Evolutionary conservation across 1,284 basidiomycete genomes (phyloP).

Genomic region (Sporisorium graminicola): DNA sequence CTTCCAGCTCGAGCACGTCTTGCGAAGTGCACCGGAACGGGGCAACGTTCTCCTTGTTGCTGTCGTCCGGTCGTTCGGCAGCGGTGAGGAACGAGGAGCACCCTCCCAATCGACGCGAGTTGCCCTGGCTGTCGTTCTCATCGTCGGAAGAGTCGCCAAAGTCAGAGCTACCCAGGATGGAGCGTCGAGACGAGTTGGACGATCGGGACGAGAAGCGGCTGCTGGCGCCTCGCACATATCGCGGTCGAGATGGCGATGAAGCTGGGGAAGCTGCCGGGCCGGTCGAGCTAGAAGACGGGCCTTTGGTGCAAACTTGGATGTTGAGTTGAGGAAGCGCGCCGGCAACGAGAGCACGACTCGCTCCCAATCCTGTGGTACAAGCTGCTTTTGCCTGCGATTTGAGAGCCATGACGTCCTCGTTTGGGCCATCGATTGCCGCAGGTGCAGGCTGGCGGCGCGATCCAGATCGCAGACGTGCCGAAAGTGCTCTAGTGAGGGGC

Average conservation of each 20-base stretch:
- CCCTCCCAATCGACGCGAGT: conserved; percentile 47
- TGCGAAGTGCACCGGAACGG: conserved; percentile 54
- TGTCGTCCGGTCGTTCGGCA: conserved; percentile 54
- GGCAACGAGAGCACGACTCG: conserved; percentile 23
- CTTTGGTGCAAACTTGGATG: conserved; percentile 21
- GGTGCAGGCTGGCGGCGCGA: conserved; percentile 21
- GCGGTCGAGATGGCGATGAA: conserved; percentile 21
- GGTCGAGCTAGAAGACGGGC: conserved; percentile 14
- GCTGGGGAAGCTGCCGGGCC: conserved; percentile 20
- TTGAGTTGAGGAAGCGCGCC: conserved; percentile 35
- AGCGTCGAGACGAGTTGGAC: conserved; percentile 34
- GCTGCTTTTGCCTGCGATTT: conserved; percentile 25
- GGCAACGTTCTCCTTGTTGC: conserved; percentile 68
- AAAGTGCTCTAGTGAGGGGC: conserved; percentile 48
- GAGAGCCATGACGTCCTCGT: conserved; percentile 25
- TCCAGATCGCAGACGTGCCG: conserved; percentile 30
- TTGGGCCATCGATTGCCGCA: neutral
- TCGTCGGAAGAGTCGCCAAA: conserved; percentile 51
- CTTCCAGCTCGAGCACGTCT: conserved; percentile 47
- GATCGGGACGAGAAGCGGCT: conserved; percentile 35
- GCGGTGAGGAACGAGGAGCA: conserved; percentile 31
- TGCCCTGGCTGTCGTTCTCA: conserved; percentile 27
- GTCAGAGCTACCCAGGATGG: conserved; percentile 47
- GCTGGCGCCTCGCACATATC: conserved; percentile 17
- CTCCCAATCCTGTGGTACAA: neutral